phyloP scores from a whole-genome alignment of 1,284 basidiomycete species.

The Leccinum subrobustum region DNA sequence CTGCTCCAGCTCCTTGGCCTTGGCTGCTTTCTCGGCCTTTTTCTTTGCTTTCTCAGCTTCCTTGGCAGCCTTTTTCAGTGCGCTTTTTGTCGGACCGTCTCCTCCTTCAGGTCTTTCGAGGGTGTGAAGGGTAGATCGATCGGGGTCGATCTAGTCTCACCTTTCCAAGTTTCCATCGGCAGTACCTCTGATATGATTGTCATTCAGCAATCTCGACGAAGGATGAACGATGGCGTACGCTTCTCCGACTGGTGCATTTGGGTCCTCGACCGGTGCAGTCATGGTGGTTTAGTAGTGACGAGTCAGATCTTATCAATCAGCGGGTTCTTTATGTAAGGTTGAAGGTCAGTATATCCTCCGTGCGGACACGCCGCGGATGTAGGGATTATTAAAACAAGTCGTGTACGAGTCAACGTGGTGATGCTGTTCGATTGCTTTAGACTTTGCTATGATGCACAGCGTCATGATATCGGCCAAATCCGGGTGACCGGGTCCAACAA shows the following conservation, averaged over 20 bases:
- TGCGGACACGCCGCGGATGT: neutral
- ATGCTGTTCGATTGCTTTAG: too few relatives aligned
- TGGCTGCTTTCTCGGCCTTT: conserved; percentile 81
- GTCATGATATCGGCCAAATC: conserved; percentile 17
- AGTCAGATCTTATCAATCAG: conserved; percentile 26
- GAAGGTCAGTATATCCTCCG: neutral
- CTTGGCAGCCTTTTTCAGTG: conserved; percentile 92
- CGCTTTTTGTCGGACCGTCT: conserved; percentile 77
- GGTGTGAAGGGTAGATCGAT: conserved; percentile 5
- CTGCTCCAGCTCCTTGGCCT: conserved; percentile 65
- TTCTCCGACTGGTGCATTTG: conserved; percentile 1
- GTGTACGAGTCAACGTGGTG: neutral
- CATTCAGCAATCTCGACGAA: neutral
- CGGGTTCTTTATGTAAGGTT: neutral
- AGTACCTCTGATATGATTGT: conserved; percentile 8
- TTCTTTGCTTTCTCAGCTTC: conserved; percentile 92
- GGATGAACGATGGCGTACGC: conserved; percentile 8
- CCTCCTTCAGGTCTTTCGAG: conserved; percentile 32
- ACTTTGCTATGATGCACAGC: neutral
- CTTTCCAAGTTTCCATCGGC: conserved; percentile 11
- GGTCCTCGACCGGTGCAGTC: conserved; percentile 9
- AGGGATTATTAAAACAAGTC: too few relatives aligned
- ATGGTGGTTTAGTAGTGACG: conserved; percentile 11
- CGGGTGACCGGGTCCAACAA: conserved; percentile 10
- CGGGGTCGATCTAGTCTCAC: conserved; percentile 8